Percentiles rank a stretch among this genome's conserved stretches.
These are phyloP conservation scores for Coemansia asiatica DNA, from an alignment of 192 early-diverging fungal species.

Conservation along the genomic window DNA sequence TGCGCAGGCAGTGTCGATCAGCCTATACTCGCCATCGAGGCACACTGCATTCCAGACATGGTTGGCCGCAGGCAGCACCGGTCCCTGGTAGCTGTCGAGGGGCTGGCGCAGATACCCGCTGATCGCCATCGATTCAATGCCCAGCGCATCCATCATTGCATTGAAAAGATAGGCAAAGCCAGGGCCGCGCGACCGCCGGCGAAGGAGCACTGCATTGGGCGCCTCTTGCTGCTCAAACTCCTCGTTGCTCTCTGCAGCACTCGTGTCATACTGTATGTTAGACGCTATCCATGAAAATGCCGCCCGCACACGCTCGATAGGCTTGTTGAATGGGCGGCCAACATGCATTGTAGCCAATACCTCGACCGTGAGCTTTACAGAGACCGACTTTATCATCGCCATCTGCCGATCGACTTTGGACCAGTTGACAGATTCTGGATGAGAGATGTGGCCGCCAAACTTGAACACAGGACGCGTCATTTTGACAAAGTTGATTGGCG, in stretches of 20 bases:
- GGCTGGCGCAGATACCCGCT: conserved; percentile 56
- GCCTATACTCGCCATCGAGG: conserved; percentile 54
- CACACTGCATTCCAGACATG: conserved; percentile 57
- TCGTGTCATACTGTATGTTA: conserved; percentile 60
- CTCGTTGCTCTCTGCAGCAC: conserved; percentile 36
- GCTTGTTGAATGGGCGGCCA: conserved; percentile 63
- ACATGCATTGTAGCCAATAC: conserved; percentile 64
- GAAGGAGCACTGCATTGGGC: conserved; percentile 46
- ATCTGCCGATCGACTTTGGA: conserved; percentile 67
- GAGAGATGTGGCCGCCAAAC: conserved; percentile 45
- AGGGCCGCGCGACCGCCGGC: conserved; percentile 47
- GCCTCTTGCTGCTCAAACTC: conserved; percentile 51
- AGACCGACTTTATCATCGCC: conserved; percentile 62
- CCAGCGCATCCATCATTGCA: conserved; percentile 52
- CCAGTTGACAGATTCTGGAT: conserved; percentile 52
- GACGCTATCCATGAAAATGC: conserved; percentile 70
- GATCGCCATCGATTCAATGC: conserved; percentile 47
- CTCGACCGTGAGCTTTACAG: conserved; percentile 61
- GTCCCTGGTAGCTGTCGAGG: conserved; percentile 47
- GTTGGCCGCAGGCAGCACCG: conserved; percentile 49
- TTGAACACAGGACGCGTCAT: conserved; percentile 52
- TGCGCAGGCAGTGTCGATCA: conserved; percentile 52
- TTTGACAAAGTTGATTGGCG: conserved; percentile 54
- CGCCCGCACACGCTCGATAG: conserved; percentile 61
- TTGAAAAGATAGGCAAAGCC: conserved; percentile 56